Percentiles rank a stretch among this genome's conserved stretches.
Evolutionary conservation across 1,139 yeast genomes (phyloP).

Genomic region (Lodderomyces beijingensis): DNA sequence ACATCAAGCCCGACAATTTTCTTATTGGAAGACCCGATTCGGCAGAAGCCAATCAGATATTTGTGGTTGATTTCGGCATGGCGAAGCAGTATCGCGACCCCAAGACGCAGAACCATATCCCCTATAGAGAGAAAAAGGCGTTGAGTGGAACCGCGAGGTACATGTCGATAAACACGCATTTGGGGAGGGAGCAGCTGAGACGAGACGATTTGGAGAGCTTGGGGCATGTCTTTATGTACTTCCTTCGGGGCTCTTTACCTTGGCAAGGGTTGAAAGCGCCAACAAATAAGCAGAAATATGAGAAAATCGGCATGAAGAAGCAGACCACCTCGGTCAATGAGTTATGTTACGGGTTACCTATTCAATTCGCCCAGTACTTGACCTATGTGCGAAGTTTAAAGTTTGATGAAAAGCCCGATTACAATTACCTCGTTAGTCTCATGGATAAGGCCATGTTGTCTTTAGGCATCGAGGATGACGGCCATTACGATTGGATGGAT

Average conservation of each 20-base stretch:
- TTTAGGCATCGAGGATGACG: slow-evolving; percentile 73
- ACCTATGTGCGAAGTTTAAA: slow-evolving; percentile 77
- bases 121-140: slow-evolving; percentile 91
- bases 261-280: slow-evolving; percentile 99
- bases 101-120: slow-evolving; percentile 89
- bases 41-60: slow-evolving; percentile 49
- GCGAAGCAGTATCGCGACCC: slow-evolving; percentile 97
- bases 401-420: slow-evolving; percentile 94
- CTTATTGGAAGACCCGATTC: slow-evolving; percentile 70
- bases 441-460: slow-evolving; percentile 71
- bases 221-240: slow-evolving; percentile 94
- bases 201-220: slow-evolving; percentile 94
- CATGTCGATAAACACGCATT: slow-evolving; percentile 95
- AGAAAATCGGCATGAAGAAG: slow-evolving; percentile 93
- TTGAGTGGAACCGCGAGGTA: slow-evolving; percentile 96
- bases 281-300: slow-evolving; percentile 92
- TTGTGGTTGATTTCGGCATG: slow-evolving; percentile 90
- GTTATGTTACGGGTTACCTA: slow-evolving; percentile 78
- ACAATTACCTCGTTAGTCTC: slow-evolving; percentile 73
- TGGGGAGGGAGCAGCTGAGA: slow-evolving; percentile 94
- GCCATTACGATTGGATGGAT: slow-evolving; percentile 92
- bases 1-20: slow-evolving; percentile 94
- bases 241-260: slow-evolving; percentile 88
- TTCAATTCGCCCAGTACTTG: slow-evolving; percentile 82
- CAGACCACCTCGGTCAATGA: slow-evolving; percentile 78